Conservation (phyloP, 148 eudicot genomes). For the Vaccinium corymbosum region DNA sequence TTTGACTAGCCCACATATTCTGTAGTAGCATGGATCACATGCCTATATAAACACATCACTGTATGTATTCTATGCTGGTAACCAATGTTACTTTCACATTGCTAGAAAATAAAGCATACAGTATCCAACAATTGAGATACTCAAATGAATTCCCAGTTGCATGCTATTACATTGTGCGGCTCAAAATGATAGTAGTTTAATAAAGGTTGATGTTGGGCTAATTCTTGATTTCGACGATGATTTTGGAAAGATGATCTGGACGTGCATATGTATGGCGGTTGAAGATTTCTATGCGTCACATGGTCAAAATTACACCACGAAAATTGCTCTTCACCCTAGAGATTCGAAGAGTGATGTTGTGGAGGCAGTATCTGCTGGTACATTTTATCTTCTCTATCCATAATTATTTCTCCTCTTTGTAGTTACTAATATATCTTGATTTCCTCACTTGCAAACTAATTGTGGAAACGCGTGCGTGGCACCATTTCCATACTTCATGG, state of each 20-base stretch:
- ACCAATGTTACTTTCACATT: too few relatives aligned
- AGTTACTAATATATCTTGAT: too few relatives aligned
- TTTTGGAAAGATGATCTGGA: conserved; percentile 18
- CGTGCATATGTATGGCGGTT: too few relatives aligned
- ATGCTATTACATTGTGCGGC: background rate
- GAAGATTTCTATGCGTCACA: conserved; percentile 36
- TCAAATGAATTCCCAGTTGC: background rate
- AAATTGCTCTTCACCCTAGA: conserved; percentile 36
- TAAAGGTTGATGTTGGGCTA: conserved; percentile 43
- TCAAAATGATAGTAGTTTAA: background rate
- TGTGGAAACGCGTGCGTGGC: too few relatives aligned
- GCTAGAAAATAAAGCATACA: too few relatives aligned
- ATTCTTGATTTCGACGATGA: conserved; percentile 32
- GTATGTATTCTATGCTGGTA: too few relatives aligned
- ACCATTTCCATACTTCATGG: too few relatives aligned
- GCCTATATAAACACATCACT: too few relatives aligned
- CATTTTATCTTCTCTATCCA: background rate
- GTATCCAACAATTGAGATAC: background rate
- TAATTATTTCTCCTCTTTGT: too few relatives aligned
- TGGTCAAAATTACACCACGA: conserved; percentile 29
- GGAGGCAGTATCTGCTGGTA: conserved; percentile 48
- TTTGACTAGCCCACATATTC: too few relatives aligned
- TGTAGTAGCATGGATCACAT: too few relatives aligned
- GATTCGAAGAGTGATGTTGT: conserved; percentile 38
- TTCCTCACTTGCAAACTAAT: too few relatives aligned